Conservation (phyloP, 495 filamentous ascomycete genomes). For the Podospora australis region DNA sequence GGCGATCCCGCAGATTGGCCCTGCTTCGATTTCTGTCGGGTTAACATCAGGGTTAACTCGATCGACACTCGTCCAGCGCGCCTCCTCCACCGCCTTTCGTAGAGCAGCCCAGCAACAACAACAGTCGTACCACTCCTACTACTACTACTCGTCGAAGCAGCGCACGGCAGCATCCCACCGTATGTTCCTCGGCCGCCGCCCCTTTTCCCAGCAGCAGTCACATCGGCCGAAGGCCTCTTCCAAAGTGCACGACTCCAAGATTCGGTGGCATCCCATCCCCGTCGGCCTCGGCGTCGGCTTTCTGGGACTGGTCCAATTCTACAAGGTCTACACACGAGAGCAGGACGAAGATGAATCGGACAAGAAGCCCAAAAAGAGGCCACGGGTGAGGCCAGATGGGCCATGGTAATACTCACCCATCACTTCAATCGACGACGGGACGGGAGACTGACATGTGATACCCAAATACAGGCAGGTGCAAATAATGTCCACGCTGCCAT, state of each 20-base stretch:
- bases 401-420: slow-evolving; percentile 57
- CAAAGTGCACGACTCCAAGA: slow-evolving; percentile 58
- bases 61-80: slow-evolving; percentile 11
- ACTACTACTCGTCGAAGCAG: slow-evolving; percentile 2
- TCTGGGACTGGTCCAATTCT: slow-evolving; percentile 77
- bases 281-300: slow-evolving; percentile 83
- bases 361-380: slow-evolving; percentile 53
- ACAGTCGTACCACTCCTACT: neutral
- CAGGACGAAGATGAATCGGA: slow-evolving; percentile 37
- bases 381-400: slow-evolving; percentile 72
- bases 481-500: slow-evolving; percentile 88
- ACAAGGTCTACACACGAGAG: slow-evolving; percentile 60
- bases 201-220: slow-evolving; percentile 28
- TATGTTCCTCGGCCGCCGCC: slow-evolving; percentile 14
- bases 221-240: slow-evolving; percentile 36
- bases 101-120: too few species aligned
- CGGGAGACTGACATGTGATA: slow-evolving; percentile 3
- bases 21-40: slow-evolving; percentile 16
- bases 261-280: slow-evolving; percentile 96
- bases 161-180: slow-evolving; percentile 9
- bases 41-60: slow-evolving; percentile 17
- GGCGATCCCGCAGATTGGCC: slow-evolving; percentile 19
- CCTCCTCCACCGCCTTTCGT: slow-evolving; percentile 6
- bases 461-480: slow-evolving; percentile 74
- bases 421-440: neutral